Percentiles rank a stretch among this genome's conserved stretches.
These are phyloP conservation scores for Trichothecium roseum DNA, from an alignment of 2,329 filamentous ascomycete species.

Conservation along the genomic window DNA sequence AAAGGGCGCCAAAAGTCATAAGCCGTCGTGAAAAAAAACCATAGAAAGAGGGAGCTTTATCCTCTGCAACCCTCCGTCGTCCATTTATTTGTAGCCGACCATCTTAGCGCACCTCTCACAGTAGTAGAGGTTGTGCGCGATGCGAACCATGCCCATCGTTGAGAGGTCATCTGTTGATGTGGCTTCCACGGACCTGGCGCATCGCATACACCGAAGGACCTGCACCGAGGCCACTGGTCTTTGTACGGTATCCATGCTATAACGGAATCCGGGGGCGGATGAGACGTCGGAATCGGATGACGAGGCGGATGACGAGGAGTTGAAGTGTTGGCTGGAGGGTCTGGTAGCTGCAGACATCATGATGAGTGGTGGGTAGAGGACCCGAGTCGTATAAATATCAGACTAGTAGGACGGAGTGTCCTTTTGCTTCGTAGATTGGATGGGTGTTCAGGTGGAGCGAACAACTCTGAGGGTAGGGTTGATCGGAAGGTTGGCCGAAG, in stretches of 20 bases:
- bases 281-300: constrained; percentile 29
- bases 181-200: constrained; percentile 48
- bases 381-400: too few species aligned
- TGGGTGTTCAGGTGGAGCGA: too few species aligned
- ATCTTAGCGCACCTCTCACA: constrained; percentile 53
- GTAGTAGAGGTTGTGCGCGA: constrained; percentile 57
- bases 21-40: not conserved
- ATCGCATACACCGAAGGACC: constrained; percentile 53
- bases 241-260: constrained; percentile 38
- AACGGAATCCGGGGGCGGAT: constrained; percentile 19
- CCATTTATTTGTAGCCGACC: constrained; percentile 49
- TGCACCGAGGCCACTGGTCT: constrained; percentile 42
- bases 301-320: constrained; percentile 7
- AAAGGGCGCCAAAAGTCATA: not conserved
- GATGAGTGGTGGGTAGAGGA: too few species aligned
- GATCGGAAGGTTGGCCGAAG: too few species aligned
- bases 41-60: not conserved
- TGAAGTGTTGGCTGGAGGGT: constrained; percentile 7
- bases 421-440: too few species aligned
- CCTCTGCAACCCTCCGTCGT: not conserved
- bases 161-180: constrained; percentile 49
- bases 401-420: too few species aligned
- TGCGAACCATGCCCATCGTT: constrained; percentile 52
- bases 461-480: too few species aligned
- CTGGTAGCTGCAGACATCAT: constrained; percentile 4